Conservation (phyloP, 2,329 filamentous ascomycete genomes). For the Hypoxylon sp. region DNA sequence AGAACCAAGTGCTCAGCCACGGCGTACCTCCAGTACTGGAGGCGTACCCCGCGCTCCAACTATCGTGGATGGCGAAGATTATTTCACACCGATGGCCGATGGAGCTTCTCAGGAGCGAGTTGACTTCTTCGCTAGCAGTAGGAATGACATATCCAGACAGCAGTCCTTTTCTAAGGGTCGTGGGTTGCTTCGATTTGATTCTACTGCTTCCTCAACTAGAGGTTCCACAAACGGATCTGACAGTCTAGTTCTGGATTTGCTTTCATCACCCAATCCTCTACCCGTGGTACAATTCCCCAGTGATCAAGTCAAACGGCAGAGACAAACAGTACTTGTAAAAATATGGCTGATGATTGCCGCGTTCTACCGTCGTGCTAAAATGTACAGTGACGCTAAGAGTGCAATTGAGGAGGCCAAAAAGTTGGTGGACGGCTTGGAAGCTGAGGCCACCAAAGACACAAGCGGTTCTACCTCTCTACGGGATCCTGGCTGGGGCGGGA, state of each 20-base stretch:
- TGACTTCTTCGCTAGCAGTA: slow-evolving; percentile 63
- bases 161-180: slow-evolving; percentile 62
- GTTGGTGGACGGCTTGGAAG: slow-evolving; percentile 79
- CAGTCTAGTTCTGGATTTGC: slow-evolving; percentile 58
- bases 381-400: slow-evolving; percentile 84
- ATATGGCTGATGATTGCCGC: slow-evolving; percentile 93
- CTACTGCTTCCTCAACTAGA: slow-evolving; percentile 61
- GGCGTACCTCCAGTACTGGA: slow-evolving; percentile 62
- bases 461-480: slow-evolving; percentile 74
- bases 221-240: slow-evolving; percentile 60
- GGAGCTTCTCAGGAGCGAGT: slow-evolving; percentile 54
- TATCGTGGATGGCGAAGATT: slow-evolving; percentile 66
- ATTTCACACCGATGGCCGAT: slow-evolving; percentile 65
- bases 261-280: slow-evolving; percentile 64
- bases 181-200: slow-evolving; percentile 63
- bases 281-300: slow-evolving; percentile 70
- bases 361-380: slow-evolving; percentile 85
- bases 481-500: slow-evolving; percentile 81
- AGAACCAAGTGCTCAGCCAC: slow-evolving; percentile 65
- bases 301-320: slow-evolving; percentile 66
- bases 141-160: slow-evolving; percentile 58
- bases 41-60: slow-evolving; percentile 59
- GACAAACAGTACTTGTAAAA: slow-evolving; percentile 73
- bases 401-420: slow-evolving; percentile 87
- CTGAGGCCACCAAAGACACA: slow-evolving; percentile 73